Evolutionary conservation across 2,329 filamentous ascomycete genomes (phyloP), one percentile per base, ranked within the genome.

Genomic region (Pseudopithomyces chartarum): DNA sequence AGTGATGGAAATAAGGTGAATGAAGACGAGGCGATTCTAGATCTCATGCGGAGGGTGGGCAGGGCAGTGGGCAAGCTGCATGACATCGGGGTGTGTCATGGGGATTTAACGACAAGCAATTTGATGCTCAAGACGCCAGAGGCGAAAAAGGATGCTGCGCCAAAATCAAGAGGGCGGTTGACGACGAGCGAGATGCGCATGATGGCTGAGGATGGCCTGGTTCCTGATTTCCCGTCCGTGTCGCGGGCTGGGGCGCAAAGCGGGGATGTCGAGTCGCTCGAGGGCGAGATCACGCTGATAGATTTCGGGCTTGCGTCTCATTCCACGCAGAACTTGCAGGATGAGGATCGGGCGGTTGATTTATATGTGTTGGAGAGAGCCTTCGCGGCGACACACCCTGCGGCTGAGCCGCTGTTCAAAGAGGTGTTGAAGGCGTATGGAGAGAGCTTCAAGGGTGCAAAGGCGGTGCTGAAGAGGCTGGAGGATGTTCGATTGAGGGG

Each of bases 61-160:
- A 70, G 74, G 5, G 87, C 88, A 2, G 85, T 97, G 15, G 92
- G 90, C 7, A 83, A 76, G 53, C 80, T 99, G 81, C 95, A 99
- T 80, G 84, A 83, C 53, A 83, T 87, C n/a, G 94, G 94, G 15
- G 85, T 98, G 54, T 87, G 97, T 57, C 95, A 99, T 79, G 95
- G 95, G 39, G 95, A 99, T 79, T 78, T 99, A 78, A 99, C 95
- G 58, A 99, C 93, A 61, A 97, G 93, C 78, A 99, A 99, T 78
- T 84, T 99, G 79, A 97, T 99, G 89, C 73, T 98, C 64, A 61
- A 62, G 10, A 26, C 54, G 13, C 6, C 13, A 19, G 36, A 22
- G 17, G 1, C 10, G 26, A 32, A 34, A 6, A n/a, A 29, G 22
- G 20, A 39, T 20, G 13, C 17, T n/a, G 29, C 40, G 2, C 11